Evolutionary conservation across 129 eudicot genomes (phyloP).

Genomic region (Pseudognaphalium luteoalbum): DNA sequence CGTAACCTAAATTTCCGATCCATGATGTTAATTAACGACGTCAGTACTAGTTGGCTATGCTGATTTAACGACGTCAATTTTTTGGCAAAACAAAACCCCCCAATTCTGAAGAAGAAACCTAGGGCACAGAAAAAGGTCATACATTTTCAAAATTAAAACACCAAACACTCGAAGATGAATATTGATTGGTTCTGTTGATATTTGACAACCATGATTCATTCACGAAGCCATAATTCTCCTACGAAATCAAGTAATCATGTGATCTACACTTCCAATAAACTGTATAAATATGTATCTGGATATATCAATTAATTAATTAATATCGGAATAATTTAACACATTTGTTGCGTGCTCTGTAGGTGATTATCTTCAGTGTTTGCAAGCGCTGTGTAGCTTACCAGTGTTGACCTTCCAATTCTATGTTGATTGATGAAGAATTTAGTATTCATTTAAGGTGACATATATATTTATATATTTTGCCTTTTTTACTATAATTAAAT

Average conservation of each 20-base stretch:
- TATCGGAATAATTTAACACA: slow-evolving; percentile 4
- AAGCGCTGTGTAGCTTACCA: background rate
- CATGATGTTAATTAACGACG: background rate
- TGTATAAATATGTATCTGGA: background rate
- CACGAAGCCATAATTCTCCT: background rate
- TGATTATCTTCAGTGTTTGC: slow-evolving; percentile 3
- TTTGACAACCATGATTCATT: slow-evolving; percentile 9
- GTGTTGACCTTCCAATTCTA: slow-evolving; percentile 12
- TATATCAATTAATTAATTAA: background rate
- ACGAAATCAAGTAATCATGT: background rate
- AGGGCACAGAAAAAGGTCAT: background rate
- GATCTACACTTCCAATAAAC: background rate
- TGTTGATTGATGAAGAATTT: slow-evolving; percentile 27
- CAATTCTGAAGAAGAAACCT: background rate
- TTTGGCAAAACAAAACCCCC: background rate
- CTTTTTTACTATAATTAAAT: background rate
- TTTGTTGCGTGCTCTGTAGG: background rate
- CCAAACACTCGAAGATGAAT: background rate
- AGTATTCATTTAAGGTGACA: slow-evolving; percentile 26
- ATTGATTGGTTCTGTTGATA: background rate
- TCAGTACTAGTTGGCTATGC: too few relatives aligned
- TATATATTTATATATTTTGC: background rate
- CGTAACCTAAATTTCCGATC: too few relatives aligned
- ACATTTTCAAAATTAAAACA: background rate
- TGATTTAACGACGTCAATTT: background rate